Conservation (phyloP, 2,329 filamentous ascomycete species). For the Periconia sp. region DNA sequence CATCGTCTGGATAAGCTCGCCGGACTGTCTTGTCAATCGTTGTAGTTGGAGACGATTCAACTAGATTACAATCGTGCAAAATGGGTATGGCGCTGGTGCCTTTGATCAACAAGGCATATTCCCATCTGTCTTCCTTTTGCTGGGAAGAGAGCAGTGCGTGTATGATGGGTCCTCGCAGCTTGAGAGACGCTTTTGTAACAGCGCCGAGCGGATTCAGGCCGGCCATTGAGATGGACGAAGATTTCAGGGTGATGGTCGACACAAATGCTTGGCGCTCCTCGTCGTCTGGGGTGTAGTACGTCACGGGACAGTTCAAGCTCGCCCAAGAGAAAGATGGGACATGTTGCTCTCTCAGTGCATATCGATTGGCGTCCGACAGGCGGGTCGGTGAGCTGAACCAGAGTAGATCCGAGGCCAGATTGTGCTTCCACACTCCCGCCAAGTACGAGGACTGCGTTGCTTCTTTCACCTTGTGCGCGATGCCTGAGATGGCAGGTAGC, state of each 20-base stretch:
- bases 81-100: constrained; percentile 32
- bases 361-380: constrained; percentile 6
- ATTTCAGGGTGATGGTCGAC: constrained; percentile 21
- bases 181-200: constrained; percentile 28
- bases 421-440: constrained; percentile 41
- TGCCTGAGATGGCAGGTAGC: constrained; percentile 41
- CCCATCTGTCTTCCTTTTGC: constrained; percentile 20
- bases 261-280: constrained; percentile 26
- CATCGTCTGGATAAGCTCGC: constrained; percentile 24
- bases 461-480: constrained; percentile 37
- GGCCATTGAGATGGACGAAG: constrained; percentile 17
- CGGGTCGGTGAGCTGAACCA: constrained; percentile 25
- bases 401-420: constrained; percentile 37
- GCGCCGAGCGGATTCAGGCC: constrained; percentile 37
- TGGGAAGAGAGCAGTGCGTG: constrained; percentile 22
- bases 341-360: constrained; percentile 29
- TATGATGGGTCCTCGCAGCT: constrained; percentile 27
- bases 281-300: constrained; percentile 27
- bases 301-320: constrained; percentile 31
- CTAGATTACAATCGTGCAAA: constrained; percentile 35
- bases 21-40: constrained; percentile 25
- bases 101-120: constrained; percentile 33
- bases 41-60: no score
- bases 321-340: constrained; percentile 43
- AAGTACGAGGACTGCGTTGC: constrained; percentile 38